Evolutionary conservation across 768 basidiomycete species (phyloP).

Genomic region (Suillus sp.): DNA sequence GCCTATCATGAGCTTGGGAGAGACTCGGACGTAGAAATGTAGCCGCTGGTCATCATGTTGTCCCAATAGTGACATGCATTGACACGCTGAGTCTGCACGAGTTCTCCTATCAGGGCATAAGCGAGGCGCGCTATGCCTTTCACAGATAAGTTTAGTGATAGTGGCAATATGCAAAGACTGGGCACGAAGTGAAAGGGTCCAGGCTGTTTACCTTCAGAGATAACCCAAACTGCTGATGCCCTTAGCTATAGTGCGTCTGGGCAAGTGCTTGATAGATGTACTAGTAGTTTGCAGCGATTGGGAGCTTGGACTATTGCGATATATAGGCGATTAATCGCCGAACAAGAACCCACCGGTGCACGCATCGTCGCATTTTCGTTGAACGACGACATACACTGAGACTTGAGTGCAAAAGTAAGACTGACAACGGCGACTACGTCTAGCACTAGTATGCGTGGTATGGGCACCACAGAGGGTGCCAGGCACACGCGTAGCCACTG

Average conservation of each 20-base stretch:
- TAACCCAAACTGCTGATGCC: neutral
- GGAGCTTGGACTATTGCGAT: neutral
- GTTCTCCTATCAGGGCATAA: slow-evolving; percentile 9
- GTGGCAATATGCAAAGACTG: neutral
- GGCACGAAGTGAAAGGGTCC: neutral
- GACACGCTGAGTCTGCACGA: slow-evolving; percentile 3
- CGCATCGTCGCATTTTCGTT: neutral
- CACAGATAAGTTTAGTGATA: slow-evolving; percentile 7
- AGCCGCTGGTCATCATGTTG: slow-evolving; percentile 6
- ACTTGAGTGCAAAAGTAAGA: neutral
- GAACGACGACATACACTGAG: neutral
- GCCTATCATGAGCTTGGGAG: slow-evolving; percentile 9
- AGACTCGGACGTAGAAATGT: neutral
- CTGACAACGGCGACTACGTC: slow-evolving; percentile 6
- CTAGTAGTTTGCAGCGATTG: neutral
- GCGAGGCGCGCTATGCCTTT: slow-evolving; percentile 4
- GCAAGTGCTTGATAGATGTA: neutral
- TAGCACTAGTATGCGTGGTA: neutral
- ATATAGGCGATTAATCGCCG: neutral
- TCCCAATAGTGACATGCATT: neutral
- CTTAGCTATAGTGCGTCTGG: neutral
- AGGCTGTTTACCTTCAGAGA: neutral
- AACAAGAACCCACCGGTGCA: neutral
- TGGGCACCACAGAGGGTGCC: neutral
- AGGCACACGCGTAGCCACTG: slow-evolving; percentile 16